Base-by-base conservation (phyloP, 164 flowering plant species). In the Amborella trichopoda region DNA sequence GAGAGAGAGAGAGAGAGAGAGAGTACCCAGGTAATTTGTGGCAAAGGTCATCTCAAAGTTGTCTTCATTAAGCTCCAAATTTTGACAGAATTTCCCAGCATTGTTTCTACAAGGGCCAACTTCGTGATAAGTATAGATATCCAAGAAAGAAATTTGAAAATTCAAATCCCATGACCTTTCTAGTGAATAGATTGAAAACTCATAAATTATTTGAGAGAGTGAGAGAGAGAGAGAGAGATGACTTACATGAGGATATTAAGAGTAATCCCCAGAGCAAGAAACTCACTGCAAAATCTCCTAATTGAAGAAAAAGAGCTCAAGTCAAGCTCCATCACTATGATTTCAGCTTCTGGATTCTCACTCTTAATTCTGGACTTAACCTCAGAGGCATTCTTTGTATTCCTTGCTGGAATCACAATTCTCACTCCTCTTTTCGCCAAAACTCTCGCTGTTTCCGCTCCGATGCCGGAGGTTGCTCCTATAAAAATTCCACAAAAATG, bases 391-490 rank as follows among this genome's bases (percentile, higher is more conserved):
- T 63, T 82, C 48, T 58, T 69, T 48, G 82, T 24, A 60, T 87
- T 77, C 53, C 99, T 84, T 10, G 94, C 99, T 6, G 95, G 78
- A 48, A 91, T 74, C 18, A 91, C 73, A 10, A 91, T 26, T 52
- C 89, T 75, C 52, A 91, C 70, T 2, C 96, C 99, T 60, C 81
- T 80, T 75, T 80, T 84, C 12, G 94, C 95, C 44, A 91, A 27
- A 17, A 77, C 94, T 58, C 95, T 83, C 12, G 99, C 93, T 1
- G 99, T 91, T 54, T 91, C 99, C 0, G 71, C 81, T 24, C 99
- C 99, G 12, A 91, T 91, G 1, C 96, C 99, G 0, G 96, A 87
- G 3, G 99, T 91, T 0, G 81, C 96, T 2, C 98, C 96, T 91
- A 39, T 47, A 37, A 25, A 26, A 14, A 16, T 26, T 26, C 17